phyloP scores from a whole-genome alignment of 2,329 filamentous ascomycete species.

The Triangularia setosa region DNA sequence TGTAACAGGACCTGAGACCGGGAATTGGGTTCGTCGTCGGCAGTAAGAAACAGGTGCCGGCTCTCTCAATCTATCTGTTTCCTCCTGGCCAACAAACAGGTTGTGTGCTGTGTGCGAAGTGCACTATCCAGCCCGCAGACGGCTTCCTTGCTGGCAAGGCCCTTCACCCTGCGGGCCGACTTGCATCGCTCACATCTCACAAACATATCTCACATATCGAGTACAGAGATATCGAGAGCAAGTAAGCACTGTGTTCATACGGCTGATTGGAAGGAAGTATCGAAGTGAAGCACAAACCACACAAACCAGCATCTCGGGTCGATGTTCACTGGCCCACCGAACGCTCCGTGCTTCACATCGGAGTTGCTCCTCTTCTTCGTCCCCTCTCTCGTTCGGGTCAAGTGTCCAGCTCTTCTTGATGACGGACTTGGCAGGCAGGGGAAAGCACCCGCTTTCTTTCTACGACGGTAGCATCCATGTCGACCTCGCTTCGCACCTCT shows the following conservation, averaged over 20 bases:
- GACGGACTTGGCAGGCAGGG: conserved; percentile 16
- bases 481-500: conserved; percentile 22
- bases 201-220: neutral
- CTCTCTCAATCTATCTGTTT: neutral
- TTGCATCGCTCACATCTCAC: neutral
- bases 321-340: neutral
- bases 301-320: neutral
- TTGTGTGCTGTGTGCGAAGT: no score
- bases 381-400: neutral
- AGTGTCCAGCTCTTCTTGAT: conserved; percentile 3
- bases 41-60: conserved; percentile 1
- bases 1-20: conserved; percentile 13
- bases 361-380: neutral
- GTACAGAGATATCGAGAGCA: neutral
- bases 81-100: no score
- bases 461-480: neutral
- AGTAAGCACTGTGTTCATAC: neutral
- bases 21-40: conserved; percentile 8
- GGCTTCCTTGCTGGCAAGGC: neutral
- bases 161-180: neutral
- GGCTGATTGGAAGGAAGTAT: neutral
- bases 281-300: neutral
- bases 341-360: neutral
- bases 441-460: neutral
- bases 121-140: neutral